These are phyloP conservation scores for Coemansia sp. DNA, from an alignment of 192 early-diverging fungal genomes.

Conservation along the genomic window DNA sequence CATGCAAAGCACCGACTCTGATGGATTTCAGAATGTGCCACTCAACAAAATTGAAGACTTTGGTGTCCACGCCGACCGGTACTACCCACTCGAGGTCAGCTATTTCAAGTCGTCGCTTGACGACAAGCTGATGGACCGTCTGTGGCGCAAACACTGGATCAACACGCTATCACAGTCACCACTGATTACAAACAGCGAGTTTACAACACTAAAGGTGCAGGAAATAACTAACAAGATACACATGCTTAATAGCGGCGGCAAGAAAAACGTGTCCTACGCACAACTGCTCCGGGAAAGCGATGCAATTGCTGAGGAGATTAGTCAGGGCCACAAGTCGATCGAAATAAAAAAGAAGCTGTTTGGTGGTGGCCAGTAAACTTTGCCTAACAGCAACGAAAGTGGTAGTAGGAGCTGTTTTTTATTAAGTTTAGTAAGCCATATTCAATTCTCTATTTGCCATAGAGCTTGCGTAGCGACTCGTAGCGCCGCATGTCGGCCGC, in stretches of 20 bases:
- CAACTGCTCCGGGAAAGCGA: constrained; percentile 43
- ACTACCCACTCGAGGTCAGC: constrained; percentile 87
- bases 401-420: no score
- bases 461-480: constrained; percentile 43
- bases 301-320: constrained; percentile 39
- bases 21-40: constrained; percentile 60
- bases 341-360: constrained; percentile 42
- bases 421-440: no score
- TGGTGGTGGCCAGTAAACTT: constrained; percentile 4
- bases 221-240: constrained; percentile 42
- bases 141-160: constrained; percentile 99
- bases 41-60: constrained; percentile 97
- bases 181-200: constrained; percentile 67
- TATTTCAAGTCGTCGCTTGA: constrained; percentile 94
- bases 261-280: constrained; percentile 22
- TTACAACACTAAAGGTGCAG: constrained; percentile 41
- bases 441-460: constrained; percentile 34
- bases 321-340: constrained; percentile 42
- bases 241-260: constrained; percentile 23
- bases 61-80: constrained; percentile 83
- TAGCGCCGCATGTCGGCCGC: constrained; percentile 53
- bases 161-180: constrained; percentile 92
- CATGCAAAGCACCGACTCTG: constrained; percentile 5
- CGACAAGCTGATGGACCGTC: constrained; percentile 76
- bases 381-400: neutral